phyloP scores from a whole-genome alignment of 2,329 filamentous ascomycete genomes.

The Myriosclerotinia duriaeana region DNA sequence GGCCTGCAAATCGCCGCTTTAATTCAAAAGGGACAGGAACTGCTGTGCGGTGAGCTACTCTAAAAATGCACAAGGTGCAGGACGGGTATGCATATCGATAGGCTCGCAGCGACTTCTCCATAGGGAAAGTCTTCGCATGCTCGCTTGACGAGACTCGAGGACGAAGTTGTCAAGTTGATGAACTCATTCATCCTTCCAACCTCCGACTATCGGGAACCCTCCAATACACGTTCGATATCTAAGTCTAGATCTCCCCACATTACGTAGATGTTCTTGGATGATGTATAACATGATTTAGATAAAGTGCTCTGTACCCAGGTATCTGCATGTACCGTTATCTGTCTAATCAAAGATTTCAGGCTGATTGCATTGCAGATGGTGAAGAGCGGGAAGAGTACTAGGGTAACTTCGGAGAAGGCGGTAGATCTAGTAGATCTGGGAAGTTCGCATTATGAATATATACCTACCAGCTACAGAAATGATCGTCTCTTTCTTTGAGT shows the following conservation, averaged over 20 bases:
- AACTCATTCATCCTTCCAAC: neutral
- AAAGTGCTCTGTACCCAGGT: neutral
- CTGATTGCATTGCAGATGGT: neutral
- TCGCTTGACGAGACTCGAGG: neutral
- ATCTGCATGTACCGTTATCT: neutral
- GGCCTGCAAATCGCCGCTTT: conserved; percentile 7
- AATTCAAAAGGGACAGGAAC: neutral
- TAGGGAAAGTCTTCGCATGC: neutral
- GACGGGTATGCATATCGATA: neutral
- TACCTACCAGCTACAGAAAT: neutral
- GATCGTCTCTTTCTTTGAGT: neutral
- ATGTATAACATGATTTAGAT: neutral
- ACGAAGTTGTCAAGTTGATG: neutral
- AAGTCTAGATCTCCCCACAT: neutral
- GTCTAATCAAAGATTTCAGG: neutral
- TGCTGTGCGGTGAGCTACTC: neutral
- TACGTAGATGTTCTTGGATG: neutral
- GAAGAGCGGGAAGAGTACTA: neutral
- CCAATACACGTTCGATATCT: neutral
- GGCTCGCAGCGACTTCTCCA: neutral
- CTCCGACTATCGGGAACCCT: neutral
- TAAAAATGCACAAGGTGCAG: neutral
- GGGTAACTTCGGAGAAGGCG: neutral
- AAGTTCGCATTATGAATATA: neutral
- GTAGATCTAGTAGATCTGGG: neutral